Percentiles rank a stretch among this genome's conserved stretches.
phyloP scores from a whole-genome alignment of 2,329 filamentous ascomycete genomes.

The Neofusicoccum parvum region DNA sequence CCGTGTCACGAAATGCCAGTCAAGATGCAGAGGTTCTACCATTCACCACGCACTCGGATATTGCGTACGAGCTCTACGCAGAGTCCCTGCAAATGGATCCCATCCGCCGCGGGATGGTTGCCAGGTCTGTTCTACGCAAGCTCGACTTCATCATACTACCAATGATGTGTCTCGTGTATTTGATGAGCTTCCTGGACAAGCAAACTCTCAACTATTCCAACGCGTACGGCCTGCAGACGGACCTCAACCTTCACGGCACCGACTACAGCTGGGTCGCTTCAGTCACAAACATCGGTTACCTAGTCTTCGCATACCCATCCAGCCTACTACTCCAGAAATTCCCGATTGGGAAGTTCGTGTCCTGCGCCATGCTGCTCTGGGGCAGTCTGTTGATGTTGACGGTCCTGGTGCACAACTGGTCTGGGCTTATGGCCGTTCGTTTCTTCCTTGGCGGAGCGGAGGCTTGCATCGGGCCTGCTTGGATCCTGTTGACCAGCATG shows the following conservation, averaged over 20 bases:
- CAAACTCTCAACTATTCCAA: not conserved
- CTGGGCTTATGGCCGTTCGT: conserved; percentile 35
- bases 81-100: not conserved
- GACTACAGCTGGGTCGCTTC: not conserved
- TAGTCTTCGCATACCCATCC: not conserved
- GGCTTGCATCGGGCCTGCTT: conserved; percentile 51
- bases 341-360: not conserved
- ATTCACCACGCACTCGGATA: not conserved
- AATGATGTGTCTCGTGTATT: not conserved
- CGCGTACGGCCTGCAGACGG: not conserved
- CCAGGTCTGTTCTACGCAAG: not conserved
- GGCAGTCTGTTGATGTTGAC: not conserved
- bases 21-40: not conserved
- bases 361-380: not conserved
- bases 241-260: not conserved
- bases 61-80: not conserved
- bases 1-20: not conserved
- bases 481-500: conserved; percentile 55
- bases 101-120: not conserved
- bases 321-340: not conserved
- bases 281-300: not conserved
- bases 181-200: not conserved
- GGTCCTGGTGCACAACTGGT: not conserved
- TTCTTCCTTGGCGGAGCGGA: conserved; percentile 41
- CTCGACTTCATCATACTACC: not conserved